Base-by-base conservation (phyloP, 305 asterid species). In the Fraxinus floribunda region DNA sequence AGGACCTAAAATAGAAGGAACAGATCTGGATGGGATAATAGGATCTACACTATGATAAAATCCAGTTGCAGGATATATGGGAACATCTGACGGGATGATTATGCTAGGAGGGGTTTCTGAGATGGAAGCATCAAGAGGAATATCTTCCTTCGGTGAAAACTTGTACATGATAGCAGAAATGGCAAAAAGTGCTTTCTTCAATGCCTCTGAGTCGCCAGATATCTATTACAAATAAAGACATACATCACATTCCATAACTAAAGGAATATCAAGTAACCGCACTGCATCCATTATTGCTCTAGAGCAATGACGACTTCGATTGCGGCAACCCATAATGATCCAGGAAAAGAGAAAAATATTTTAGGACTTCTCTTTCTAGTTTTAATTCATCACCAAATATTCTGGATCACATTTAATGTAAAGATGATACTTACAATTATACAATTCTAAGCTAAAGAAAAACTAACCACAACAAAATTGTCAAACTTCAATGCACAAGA, bases 91-190 rank as follows among this genome's bases (percentile, higher is more conserved):
- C 39, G 99, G 95, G 73, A 95, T 90, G 85, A 95, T 94, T 89
- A 95, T 93, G 89, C 95, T 91, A 52, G 97, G 91, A n/a, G 90
- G 96, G 79, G 91, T 95, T 86, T 94, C 97, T 2, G 90, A 89
- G 72, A 94, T 76, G 9, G 94, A 79, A 76, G 95, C 90, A 60
- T 89, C 95, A 8, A 95, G 98, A 86, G 99, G 99, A 77, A 95
- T 91, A 71, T 79, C 90, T 90, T 95, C 99, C 88, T 91, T 94
- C 5, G 98, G 91, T 7, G 93, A 18, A 84, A 94, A 94, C 89
- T 93, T 94, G 88, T 94, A 94, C 97, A 94, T 93, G 66, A 95
- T 95, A 18, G 98, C 90, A 75, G 99, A 94, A 86, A 95, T 80
- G 20, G 97, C 99, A 87, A 92, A 94, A 81, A 94, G 95, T 77